Evolutionary conservation across 345 rosid species (phyloP).

Genomic region (Corchorus capsularis): DNA sequence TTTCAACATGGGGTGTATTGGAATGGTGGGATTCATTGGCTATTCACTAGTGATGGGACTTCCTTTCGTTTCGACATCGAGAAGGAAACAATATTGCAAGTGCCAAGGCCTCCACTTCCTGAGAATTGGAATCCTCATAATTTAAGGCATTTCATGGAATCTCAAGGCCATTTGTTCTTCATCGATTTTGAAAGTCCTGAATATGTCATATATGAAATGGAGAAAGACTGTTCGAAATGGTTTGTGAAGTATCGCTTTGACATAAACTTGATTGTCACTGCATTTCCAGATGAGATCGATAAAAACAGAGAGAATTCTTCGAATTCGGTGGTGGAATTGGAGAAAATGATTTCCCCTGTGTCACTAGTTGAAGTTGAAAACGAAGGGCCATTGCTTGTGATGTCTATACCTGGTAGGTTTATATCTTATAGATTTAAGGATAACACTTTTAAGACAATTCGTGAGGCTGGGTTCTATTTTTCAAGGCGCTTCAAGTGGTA

Average conservation of each 20-base stretch:
- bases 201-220: neutral
- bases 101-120: slow-evolving; percentile 6
- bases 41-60: neutral
- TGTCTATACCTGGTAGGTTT: neutral
- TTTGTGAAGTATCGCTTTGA: neutral
- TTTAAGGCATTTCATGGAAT: neutral
- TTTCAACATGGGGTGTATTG: neutral
- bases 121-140: neutral
- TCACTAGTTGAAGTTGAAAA: neutral
- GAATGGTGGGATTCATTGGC: neutral
- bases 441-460: neutral
- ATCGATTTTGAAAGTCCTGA: neutral
- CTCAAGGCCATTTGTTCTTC: neutral
- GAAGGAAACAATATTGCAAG: neutral
- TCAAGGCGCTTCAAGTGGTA: neutral
- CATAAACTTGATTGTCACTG: neutral
- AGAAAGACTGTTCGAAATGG: neutral
- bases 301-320: neutral
- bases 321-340: neutral
- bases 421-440: neutral
- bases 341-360: neutral
- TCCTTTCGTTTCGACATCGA: neutral
- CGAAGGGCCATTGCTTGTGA: neutral
- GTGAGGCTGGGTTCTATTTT: neutral
- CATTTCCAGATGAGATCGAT: neutral